Evolutionary conservation across 306 rosid genomes (phyloP).

Genomic region (Sicyos edulis): DNA sequence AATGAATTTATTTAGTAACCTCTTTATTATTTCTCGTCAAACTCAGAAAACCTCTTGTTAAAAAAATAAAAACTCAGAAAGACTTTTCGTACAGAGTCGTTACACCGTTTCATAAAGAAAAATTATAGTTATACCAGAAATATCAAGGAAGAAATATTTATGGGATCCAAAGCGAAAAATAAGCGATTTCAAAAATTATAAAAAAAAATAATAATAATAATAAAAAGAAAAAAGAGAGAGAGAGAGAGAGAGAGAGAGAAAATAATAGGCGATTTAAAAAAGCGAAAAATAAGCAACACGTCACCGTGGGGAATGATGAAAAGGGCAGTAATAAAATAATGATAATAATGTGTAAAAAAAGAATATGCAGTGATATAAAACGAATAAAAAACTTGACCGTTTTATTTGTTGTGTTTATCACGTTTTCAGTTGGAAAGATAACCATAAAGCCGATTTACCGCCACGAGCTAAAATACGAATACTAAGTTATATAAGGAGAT

Average conservation of each 20-base stretch:
- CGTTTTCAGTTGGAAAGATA: conserved; percentile 25
- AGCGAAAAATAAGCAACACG: neutral
- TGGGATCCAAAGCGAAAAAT: neutral
- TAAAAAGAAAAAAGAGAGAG: too few species aligned
- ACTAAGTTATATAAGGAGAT: neutral
- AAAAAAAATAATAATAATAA: too few species aligned
- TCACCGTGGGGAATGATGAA: neutral
- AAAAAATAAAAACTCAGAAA: too few species aligned
- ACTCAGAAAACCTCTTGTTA: too few species aligned
- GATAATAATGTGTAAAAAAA: neutral
- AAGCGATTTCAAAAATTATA: too few species aligned
- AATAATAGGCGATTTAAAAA: too few species aligned
- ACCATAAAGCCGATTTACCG: conserved; percentile 30
- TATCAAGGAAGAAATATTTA: neutral
- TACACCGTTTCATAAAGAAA: too few species aligned
- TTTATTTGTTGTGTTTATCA: neutral
- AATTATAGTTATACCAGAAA: neutral
- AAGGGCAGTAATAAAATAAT: neutral
- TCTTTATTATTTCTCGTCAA: too few species aligned
- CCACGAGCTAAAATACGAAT: neutral
- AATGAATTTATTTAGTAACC: too few species aligned
- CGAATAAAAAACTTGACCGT: neutral
- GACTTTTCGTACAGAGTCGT: too few species aligned
- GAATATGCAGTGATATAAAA: neutral
- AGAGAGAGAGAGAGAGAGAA: too few species aligned